phyloP scores from a whole-genome alignment of 257 asterid species.

The Ehretia macrophylla region DNA sequence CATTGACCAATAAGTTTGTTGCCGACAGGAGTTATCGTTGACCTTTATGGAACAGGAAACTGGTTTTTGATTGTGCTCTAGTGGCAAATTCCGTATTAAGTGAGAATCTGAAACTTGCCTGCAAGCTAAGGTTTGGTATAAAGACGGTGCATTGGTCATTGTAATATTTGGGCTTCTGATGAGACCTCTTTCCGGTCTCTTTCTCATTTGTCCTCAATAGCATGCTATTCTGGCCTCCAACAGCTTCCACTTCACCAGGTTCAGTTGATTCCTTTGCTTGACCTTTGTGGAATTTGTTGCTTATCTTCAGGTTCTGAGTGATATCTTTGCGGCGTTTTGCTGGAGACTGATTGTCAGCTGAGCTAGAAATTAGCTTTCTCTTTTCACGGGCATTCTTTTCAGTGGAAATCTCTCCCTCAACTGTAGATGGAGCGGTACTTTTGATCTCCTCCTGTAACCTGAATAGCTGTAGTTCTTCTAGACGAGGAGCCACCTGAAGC shows the following conservation, averaged over 20 bases:
- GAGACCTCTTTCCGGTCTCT: conserved; percentile 34
- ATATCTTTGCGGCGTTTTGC: conserved; percentile 63
- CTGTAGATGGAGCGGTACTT: conserved; percentile 31
- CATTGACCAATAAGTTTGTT: conserved; percentile 2
- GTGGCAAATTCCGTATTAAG: conserved; percentile 5
- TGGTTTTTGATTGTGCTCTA: conserved; percentile 6
- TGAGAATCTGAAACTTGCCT: conserved; percentile 44
- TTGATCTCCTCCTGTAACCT: conserved; percentile 72
- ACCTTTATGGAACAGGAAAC: not conserved
- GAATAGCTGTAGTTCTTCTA: conserved; percentile 78
- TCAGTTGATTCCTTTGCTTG: conserved; percentile 34
- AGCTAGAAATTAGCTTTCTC: conserved; percentile 56
- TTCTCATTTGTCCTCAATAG: conserved; percentile 32
- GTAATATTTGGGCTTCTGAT: conserved; percentile 44
- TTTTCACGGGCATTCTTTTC: conserved; percentile 58
- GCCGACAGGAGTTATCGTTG: no score
- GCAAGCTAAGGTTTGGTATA: conserved; percentile 59
- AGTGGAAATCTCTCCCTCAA: conserved; percentile 42
- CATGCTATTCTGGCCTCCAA: conserved; percentile 23
- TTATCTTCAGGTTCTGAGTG: conserved; percentile 35
- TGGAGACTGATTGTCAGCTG: conserved; percentile 47
- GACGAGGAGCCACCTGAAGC: conserved; percentile 86
- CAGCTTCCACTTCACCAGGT: no score
- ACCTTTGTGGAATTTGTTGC: conserved; percentile 29
- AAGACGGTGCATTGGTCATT: conserved; percentile 90